Conservation (phyloP, 306 rosid genomes). For the Casuarina glauca region DNA sequence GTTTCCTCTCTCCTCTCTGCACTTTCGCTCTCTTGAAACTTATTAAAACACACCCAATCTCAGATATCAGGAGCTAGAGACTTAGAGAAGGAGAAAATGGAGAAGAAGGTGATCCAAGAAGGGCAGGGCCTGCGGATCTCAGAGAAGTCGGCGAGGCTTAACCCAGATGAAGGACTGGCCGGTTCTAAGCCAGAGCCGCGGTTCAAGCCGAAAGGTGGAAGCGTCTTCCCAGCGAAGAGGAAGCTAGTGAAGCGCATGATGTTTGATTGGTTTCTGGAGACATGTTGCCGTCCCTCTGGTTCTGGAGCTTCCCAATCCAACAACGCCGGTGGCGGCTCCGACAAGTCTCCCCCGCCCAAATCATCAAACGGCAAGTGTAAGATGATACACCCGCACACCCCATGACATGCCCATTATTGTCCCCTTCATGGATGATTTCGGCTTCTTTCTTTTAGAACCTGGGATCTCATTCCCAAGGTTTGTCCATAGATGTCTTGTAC, state of each 20-base stretch:
- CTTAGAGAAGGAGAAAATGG: background rate
- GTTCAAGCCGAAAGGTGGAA: background rate
- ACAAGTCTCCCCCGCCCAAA: background rate
- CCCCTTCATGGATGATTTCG: background rate
- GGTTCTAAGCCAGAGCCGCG: background rate
- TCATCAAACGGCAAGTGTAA: background rate
- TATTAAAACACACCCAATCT: too few species aligned
- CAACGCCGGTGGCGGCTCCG: background rate
- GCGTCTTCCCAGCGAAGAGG: background rate
- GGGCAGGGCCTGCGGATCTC: background rate
- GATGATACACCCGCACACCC: background rate
- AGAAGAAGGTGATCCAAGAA: constrained; percentile 22
- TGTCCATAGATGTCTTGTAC: too few species aligned
- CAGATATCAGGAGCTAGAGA: too few species aligned
- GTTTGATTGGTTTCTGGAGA: background rate
- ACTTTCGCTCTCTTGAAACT: background rate
- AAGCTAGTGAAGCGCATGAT: background rate
- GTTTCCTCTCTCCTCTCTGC: background rate
- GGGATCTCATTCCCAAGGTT: too few species aligned
- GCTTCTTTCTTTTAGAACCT: background rate
- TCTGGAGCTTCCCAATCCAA: background rate
- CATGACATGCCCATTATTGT: background rate
- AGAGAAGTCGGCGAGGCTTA: background rate
- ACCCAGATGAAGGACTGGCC: constrained; percentile 2
- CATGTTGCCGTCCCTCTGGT: background rate